Evolutionary conservation across 1,284 basidiomycete species (phyloP).

Genomic region (Puccinia horiana): DNA sequence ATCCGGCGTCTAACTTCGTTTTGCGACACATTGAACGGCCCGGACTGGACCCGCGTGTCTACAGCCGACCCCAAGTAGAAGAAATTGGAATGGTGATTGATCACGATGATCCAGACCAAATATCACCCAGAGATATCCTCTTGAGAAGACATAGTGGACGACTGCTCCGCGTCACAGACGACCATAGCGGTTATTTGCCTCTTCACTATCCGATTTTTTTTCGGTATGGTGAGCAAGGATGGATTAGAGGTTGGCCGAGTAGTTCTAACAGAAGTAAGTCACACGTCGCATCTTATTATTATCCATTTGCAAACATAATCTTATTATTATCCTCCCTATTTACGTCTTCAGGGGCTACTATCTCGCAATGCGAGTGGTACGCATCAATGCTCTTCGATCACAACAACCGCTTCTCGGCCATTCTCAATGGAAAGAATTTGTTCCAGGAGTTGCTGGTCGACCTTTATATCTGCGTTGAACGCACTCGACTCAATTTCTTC

Average conservation of each 20-base stretch:
- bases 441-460: conserved; percentile 61
- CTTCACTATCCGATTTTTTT: conserved; percentile 22
- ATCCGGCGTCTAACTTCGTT: background rate
- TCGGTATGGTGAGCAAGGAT: no score
- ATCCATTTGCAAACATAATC: no score
- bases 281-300: no score
- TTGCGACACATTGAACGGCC: background rate
- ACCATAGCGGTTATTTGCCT: conserved; percentile 14
- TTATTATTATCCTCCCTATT: background rate
- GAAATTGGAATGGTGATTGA: conserved; percentile 4
- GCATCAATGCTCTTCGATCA: background rate
- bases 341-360: background rate
- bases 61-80: background rate
- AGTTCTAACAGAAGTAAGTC: background rate
- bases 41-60: background rate
- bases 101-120: background rate
- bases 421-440: no score
- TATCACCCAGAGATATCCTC: background rate
- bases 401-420: background rate
- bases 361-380: conserved; percentile 11
- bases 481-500: background rate
- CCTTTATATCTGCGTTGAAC: conserved; percentile 54
- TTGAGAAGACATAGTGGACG: background rate
- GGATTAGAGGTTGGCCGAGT: background rate
- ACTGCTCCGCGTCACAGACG: background rate